Evolutionary conservation across 2,329 filamentous ascomycete species (phyloP), one percentile per base, ranked within the genome.

Genomic region (Biscogniauxia mediterranea): DNA sequence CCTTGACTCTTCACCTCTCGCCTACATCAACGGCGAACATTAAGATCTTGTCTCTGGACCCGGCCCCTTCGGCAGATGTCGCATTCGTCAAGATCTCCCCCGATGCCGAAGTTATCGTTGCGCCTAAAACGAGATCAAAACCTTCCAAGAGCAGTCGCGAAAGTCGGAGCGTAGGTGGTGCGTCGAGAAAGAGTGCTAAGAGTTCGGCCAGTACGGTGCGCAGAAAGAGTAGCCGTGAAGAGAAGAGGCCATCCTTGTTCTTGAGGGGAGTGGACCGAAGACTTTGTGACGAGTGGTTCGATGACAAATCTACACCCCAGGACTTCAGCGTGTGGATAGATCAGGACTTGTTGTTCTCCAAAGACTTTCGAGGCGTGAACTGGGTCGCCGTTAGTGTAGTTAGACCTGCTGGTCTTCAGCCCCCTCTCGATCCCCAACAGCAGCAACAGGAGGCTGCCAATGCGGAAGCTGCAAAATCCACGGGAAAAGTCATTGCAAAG

Each of bases 1-100:
- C 93, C 13, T 80, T 99, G 65, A 96, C 93, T 1, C 83, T 99
- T 20, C 95, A 99, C 74, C 84, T 99, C 0, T 97, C 95, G 11
- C 94, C 93, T 1, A 98, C 94, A 0, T 97, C 94, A 3, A 97
- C 94, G 1, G 96, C 95, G 9, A 97, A 93, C 71, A 93, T 99
- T 64, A 88, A 88, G 59, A 85, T 98, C 8, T 87, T 92, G 6
- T 93, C 92, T 1, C 80, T 99, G n/a, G 87, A 89, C 1, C 95
- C 95, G 1, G 80, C 87, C 0, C 87, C 88, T 3, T 76, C 90
- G 1, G 80, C 85, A 2, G 85, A 88, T 55, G 83, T 86, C 1
- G 83, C 91, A 0, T 99, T 99, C 73, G 92, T 91, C 25, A 98
- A 97, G 76, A 91, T 99, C 56, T 90, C 92, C 0, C 91, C 93